Evolutionary conservation across 441 rosid genomes (phyloP), one percentile per base, ranked within the genome.

Genomic region (Adansonia grandidieri): DNA sequence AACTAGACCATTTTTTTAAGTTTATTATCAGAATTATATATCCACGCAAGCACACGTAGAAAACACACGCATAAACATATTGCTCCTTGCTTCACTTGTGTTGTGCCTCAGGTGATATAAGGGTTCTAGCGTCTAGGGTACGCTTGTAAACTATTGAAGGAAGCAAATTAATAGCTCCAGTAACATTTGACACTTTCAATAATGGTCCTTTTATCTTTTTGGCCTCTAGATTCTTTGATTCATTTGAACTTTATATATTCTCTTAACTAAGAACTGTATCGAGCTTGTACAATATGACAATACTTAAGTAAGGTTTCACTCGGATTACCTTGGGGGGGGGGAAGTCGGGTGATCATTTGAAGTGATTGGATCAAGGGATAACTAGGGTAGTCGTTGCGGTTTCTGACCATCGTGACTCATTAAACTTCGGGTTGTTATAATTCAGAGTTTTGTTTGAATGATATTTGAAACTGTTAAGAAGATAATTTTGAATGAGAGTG

Each of bases 261-360:
- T 67, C 53, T 67, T 17, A 67, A 67, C n/a, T 68, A 45, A 8
- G 54, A 68, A 45, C 37, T 45, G 51, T 54, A 45, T 68, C 37
- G 32, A 20, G 37, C 37, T 45, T 5, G 14, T 68, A 68, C 40
- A 20, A 2, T 45, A 20, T 47, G 56, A 9, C 5, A 48, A 48
- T 8, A 8, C 1, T n/a, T n/a, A n/a, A n/a, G 48, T 45, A 45
- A 58, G 32, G 40, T 11, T 14, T 69, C 42, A 13, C 73, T 69
- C 13, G 4, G 40, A 60, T 37, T 22, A 22, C 15, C 40, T 37
- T 37, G 40, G 5, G 40, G 40, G 40, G 40, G 40, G 40, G 40
- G 40, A 1, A 24, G 37, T 50, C 50, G 44, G 74, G 60, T 24
- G 45, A 50, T 24, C 60, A 14, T 15, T 70, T 70, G 20, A 24